Evolutionary conservation across 352 stramenopile genomes (phyloP).

Genomic region (Globisporangium irregulare): DNA sequence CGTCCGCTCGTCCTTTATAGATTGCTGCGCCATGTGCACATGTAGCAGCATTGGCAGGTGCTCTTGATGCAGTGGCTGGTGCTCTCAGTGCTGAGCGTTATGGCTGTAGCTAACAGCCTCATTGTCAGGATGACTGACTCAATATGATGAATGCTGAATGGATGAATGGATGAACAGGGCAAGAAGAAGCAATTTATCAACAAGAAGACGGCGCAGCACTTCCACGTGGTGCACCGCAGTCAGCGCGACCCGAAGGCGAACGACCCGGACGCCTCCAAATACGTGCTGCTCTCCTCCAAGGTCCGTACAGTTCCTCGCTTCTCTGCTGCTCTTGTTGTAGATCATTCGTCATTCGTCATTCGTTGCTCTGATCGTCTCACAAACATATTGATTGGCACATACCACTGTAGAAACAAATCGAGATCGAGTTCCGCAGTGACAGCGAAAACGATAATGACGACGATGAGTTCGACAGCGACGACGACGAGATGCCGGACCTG

Average conservation of each 20-base stretch:
- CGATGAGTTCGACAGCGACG: constrained; percentile 36
- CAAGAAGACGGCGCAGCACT: constrained; percentile 85
- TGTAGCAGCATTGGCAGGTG: not conserved
- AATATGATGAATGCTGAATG: not conserved
- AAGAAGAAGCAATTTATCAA: constrained; percentile 86
- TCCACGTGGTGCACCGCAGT: constrained; percentile 84
- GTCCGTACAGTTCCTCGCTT: constrained; percentile 10
- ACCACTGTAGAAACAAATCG: constrained; percentile 38
- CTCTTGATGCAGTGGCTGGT: not conserved
- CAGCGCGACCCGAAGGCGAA: constrained; percentile 79
- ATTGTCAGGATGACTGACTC: not conserved
- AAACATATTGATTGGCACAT: not conserved
- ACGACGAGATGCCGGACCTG: constrained; percentile 58
- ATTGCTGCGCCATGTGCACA: not conserved
- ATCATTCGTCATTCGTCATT: not conserved
- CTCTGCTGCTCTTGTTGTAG: not conserved
- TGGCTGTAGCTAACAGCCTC: not conserved
- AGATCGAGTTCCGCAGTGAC: constrained; percentile 63
- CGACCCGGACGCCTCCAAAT: constrained; percentile 82
- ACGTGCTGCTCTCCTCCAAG: constrained; percentile 71
- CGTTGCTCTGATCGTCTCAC: not conserved
- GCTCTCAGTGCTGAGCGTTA: not conserved
- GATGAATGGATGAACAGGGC: constrained; percentile 22
- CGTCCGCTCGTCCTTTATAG: not conserved
- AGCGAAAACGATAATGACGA: constrained; percentile 37